Conservation (phyloP, 2,329 filamentous ascomycete genomes). For the Lachnellula cervina region DNA sequence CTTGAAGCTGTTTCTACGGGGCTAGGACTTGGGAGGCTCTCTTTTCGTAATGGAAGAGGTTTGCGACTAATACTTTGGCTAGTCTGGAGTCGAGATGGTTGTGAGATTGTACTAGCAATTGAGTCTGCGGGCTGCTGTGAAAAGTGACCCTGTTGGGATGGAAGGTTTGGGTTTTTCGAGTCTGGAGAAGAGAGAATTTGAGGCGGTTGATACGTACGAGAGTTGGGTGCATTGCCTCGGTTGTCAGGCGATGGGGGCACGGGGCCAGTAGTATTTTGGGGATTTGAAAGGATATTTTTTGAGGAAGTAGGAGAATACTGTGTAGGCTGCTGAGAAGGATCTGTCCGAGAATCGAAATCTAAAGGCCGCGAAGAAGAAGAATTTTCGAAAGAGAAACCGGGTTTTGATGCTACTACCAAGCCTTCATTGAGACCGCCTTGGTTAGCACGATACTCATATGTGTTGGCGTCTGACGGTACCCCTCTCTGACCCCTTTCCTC, state of each 20-base stretch:
- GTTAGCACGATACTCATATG: constrained; percentile 32
- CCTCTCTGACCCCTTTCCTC: constrained; percentile 36
- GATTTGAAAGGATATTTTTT: constrained; percentile 3
- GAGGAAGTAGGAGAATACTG: constrained; percentile 13
- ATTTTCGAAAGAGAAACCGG: constrained; percentile 26
- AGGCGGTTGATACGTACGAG: constrained; percentile 18
- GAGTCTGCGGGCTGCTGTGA: constrained; percentile 20
- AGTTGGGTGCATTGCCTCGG: not conserved
- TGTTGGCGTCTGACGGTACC: constrained; percentile 35
- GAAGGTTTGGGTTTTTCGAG: constrained; percentile 3
- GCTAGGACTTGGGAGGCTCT: constrained; percentile 36
- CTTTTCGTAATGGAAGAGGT: constrained; percentile 42
- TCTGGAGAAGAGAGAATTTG: constrained; percentile 11
- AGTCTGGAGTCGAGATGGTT: constrained; percentile 33
- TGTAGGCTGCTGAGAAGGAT: constrained; percentile 15
- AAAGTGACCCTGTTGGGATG: constrained; percentile 13
- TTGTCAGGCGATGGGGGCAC: constrained; percentile 1
- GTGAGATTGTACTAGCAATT: constrained; percentile 15
- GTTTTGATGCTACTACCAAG: constrained; percentile 30
- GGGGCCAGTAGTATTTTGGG: constrained; percentile 3
- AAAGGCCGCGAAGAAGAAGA: constrained; percentile 16
- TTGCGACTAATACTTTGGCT: constrained; percentile 46
- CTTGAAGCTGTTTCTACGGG: constrained; percentile 36
- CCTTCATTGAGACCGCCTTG: constrained; percentile 30
- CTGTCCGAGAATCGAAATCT: constrained; percentile 13